Percentiles rank a stretch among this genome's conserved stretches.
Conservation (phyloP, 2,329 filamentous ascomycete genomes). For the Ascochyta fabae region DNA sequence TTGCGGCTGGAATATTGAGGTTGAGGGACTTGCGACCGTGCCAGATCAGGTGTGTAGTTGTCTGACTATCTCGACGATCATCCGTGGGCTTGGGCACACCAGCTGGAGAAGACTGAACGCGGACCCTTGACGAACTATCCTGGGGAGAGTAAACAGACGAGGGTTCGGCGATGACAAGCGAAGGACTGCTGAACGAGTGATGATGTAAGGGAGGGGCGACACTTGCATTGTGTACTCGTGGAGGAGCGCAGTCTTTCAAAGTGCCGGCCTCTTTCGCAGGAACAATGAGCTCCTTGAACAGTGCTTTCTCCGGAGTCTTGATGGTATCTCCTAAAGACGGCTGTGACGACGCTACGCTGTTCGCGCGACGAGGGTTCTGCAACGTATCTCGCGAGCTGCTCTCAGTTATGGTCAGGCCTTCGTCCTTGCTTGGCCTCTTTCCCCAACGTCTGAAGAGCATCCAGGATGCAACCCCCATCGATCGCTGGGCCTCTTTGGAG, state of each 20-base stretch:
- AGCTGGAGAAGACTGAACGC: slow-evolving; percentile 23
- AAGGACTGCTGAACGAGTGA: slow-evolving; percentile 21
- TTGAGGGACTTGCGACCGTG: slow-evolving; percentile 23
- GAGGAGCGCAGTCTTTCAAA: slow-evolving; percentile 10
- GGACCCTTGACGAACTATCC: slow-evolving; percentile 23
- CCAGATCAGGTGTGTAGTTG: slow-evolving; percentile 46
- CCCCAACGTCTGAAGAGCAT: slow-evolving; percentile 33
- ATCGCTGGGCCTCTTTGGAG: slow-evolving; percentile 42
- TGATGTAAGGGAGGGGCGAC: slow-evolving; percentile 16
- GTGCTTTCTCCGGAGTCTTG: slow-evolving; percentile 20
- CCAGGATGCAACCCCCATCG: slow-evolving; percentile 34
- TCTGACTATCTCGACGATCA: slow-evolving; percentile 40
- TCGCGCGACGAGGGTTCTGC: neutral
- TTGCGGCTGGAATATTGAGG: slow-evolving; percentile 7
- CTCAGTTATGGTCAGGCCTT: slow-evolving; percentile 8
- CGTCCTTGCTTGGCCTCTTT: slow-evolving; percentile 15
- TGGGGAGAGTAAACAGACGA: slow-evolving; percentile 38
- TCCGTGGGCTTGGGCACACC: slow-evolving; percentile 16
- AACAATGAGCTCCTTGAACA: slow-evolving; percentile 18
- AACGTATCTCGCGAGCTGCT: slow-evolving; percentile 12
- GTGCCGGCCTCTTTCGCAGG: slow-evolving; percentile 3
- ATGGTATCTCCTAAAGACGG: slow-evolving; percentile 8
- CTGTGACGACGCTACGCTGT: neutral
- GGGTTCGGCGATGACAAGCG: slow-evolving; percentile 19
- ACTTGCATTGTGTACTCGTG: slow-evolving; percentile 6